phyloP scores from a whole-genome alignment of 2,329 filamentous ascomycete genomes.

The Cladophialophora psammophila region DNA sequence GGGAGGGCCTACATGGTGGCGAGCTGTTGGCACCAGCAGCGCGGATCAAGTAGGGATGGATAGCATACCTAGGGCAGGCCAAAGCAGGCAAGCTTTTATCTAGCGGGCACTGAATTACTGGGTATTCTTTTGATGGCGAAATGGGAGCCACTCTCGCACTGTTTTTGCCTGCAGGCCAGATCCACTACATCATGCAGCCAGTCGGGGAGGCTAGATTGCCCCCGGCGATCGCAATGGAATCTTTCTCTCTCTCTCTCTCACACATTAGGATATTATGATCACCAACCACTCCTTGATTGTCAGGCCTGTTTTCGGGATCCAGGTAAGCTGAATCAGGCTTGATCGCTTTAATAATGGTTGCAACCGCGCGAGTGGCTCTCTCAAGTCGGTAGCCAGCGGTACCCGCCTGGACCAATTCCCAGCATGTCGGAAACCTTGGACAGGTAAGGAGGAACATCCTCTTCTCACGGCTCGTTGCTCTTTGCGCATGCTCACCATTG shows the following conservation, averaged over 20 bases:
- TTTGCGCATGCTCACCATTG: conserved; percentile 9
- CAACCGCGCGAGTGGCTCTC: background rate
- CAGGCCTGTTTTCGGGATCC: background rate
- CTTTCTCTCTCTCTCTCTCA: conserved; percentile 2
- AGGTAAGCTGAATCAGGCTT: background rate
- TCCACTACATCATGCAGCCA: background rate
- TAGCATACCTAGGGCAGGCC: background rate
- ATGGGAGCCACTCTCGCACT: background rate
- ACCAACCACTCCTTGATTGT: background rate
- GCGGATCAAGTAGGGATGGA: background rate
- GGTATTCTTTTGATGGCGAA: background rate
- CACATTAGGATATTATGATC: background rate
- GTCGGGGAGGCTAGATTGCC: conserved; percentile 31
- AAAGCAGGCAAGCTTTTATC: conserved; percentile 10
- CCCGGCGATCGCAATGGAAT: conserved; percentile 15
- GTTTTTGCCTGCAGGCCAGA: background rate
- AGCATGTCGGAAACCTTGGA: conserved; percentile 30
- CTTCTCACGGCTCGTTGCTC: background rate
- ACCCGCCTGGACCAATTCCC: conserved; percentile 15
- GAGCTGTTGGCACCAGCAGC: background rate
- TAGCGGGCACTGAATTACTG: background rate
- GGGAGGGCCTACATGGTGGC: conserved; percentile 6
- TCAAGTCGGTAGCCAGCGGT: conserved; percentile 17
- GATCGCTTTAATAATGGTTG: conserved; percentile 15
- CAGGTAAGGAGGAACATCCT: conserved; percentile 10